Conservation (phyloP, 345 rosid genomes). For the Camelina neglecta region DNA sequence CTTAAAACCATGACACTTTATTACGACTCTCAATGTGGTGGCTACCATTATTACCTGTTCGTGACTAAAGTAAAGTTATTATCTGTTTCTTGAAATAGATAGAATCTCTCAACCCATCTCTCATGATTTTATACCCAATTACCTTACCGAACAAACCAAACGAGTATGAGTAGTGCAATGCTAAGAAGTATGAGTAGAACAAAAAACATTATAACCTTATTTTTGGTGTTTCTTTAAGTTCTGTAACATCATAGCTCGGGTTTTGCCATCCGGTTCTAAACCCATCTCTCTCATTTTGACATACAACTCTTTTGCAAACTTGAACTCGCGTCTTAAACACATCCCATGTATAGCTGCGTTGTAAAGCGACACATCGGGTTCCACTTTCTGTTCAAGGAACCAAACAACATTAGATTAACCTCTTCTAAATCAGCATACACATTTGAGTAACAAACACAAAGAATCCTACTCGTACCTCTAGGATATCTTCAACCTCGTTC, state of each 20-base stretch:
- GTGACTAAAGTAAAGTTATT: no score
- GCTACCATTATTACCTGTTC: no score
- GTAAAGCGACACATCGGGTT: slow-evolving; percentile 61
- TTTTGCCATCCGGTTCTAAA: slow-evolving; percentile 71
- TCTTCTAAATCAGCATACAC: neutral
- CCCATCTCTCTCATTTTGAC: slow-evolving; percentile 60
- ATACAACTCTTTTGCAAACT: slow-evolving; percentile 66
- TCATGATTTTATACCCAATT: neutral
- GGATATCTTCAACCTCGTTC: slow-evolving; percentile 65
- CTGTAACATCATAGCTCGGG: slow-evolving; percentile 78
- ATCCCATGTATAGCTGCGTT: slow-evolving; percentile 77
- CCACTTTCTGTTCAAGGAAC: slow-evolving; percentile 51
- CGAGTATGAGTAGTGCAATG: neutral
- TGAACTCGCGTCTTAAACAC: slow-evolving; percentile 67
- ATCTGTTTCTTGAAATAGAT: no score
- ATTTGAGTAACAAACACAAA: neutral
- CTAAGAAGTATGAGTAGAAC: slow-evolving; percentile 8
- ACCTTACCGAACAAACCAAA: no score
- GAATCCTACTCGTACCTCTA: slow-evolving; percentile 54
- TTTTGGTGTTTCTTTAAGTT: slow-evolving; percentile 47
- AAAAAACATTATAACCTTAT: slow-evolving; percentile 22
- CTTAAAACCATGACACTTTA: no score
- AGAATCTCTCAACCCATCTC: neutral
- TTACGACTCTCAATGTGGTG: no score
- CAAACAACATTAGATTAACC: neutral